These are phyloP conservation scores for Dalbergia cochinchinensis DNA, from an alignment of 306 rosid genomes.

Conservation along the genomic window DNA sequence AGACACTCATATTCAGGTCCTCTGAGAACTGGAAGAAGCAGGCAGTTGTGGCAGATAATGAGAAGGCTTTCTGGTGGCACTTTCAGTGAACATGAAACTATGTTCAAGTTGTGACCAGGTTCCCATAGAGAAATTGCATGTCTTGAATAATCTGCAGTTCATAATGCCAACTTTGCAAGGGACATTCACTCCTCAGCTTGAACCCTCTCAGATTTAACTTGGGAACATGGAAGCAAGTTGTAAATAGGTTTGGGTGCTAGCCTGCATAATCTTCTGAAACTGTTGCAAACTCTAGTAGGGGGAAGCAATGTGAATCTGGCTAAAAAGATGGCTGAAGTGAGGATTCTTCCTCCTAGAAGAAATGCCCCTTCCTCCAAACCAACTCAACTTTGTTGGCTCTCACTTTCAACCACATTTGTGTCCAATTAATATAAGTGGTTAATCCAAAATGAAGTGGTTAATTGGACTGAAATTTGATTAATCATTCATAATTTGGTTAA, in stretches of 20 bases:
- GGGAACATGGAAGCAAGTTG: conserved; percentile 30
- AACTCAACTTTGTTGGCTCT: background rate
- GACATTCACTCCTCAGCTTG: conserved; percentile 6
- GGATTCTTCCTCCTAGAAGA: conserved; percentile 8
- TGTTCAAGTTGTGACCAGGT: conserved; percentile 58
- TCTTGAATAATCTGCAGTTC: conserved; percentile 29
- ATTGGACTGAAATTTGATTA: background rate
- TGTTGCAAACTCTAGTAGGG: conserved; percentile 7
- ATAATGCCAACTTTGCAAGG: conserved; percentile 18
- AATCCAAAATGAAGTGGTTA: background rate
- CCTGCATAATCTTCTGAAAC: background rate
- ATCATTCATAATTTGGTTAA: background rate
- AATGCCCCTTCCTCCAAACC: conserved; percentile 9
- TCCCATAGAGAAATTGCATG: conserved; percentile 42
- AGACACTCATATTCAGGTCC: conserved; percentile 81
- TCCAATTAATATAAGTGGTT: conserved; percentile 4
- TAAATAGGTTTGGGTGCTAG: conserved; percentile 28
- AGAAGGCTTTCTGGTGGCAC: conserved; percentile 75
- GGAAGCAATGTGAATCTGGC: conserved; percentile 13
- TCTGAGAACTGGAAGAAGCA: conserved; percentile 58
- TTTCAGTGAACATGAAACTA: conserved; percentile 72
- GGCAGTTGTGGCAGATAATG: conserved; percentile 69
- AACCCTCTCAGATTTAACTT: conserved; percentile 28
- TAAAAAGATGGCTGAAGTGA: background rate
- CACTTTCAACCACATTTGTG: background rate